These are phyloP conservation scores for Tricholoma saponaceum DNA, from an alignment of 768 basidiomycete genomes.

Conservation along the genomic window DNA sequence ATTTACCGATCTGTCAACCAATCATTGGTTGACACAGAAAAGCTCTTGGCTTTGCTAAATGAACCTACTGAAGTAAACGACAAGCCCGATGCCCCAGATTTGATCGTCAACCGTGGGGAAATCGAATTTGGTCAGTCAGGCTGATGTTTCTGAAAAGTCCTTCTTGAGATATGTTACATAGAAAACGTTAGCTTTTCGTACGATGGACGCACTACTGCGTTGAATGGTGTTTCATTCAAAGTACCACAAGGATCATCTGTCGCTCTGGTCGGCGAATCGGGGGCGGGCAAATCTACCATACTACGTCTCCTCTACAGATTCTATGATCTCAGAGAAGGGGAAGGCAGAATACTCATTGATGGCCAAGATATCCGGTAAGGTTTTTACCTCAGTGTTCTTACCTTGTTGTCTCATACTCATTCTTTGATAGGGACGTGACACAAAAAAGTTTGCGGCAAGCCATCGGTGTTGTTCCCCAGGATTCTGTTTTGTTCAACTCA, in stretches of 20 bases:
- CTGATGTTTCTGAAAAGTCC: neutral
- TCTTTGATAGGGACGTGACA: conserved; percentile 62
- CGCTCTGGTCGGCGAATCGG: conserved; percentile 84
- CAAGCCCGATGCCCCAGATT: conserved; percentile 67
- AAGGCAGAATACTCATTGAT: conserved; percentile 79
- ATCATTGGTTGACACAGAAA: conserved; percentile 79
- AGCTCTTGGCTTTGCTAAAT: conserved; percentile 73
- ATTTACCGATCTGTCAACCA: conserved; percentile 77
- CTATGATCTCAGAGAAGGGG: conserved; percentile 81
- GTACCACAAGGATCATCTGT: conserved; percentile 85
- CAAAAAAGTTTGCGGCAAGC: conserved; percentile 73
- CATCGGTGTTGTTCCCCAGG: conserved; percentile 91
- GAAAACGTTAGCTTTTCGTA: conserved; percentile 89
- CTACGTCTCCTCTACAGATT: conserved; percentile 88
- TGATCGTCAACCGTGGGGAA: conserved; percentile 68
- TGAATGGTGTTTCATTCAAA: conserved; percentile 81
- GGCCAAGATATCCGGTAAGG: conserved; percentile 70
- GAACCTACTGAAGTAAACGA: conserved; percentile 86
- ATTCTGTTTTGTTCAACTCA: conserved; percentile 68
- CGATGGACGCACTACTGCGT: conserved; percentile 62
- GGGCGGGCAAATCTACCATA: conserved; percentile 80
- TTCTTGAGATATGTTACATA: conserved; percentile 21
- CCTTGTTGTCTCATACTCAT: neutral
- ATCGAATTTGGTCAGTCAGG: conserved; percentile 76
- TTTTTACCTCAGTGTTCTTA: neutral